Evolutionary conservation across 495 filamentous ascomycete genomes (phyloP).

Genomic region (Haplographium delicatum): DNA sequence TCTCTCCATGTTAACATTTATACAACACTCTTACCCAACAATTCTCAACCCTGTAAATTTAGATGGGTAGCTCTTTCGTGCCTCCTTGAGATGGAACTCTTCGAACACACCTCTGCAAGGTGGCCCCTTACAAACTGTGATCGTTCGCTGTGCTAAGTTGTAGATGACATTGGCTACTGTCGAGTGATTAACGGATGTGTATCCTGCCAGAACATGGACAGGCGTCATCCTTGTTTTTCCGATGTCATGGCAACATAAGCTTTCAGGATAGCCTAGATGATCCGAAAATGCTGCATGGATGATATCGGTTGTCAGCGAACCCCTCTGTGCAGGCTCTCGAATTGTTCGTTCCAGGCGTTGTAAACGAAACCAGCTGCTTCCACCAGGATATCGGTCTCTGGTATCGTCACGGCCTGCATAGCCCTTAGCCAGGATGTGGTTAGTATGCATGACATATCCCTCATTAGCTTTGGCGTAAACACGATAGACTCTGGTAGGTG

Average conservation of each 20-base stretch:
- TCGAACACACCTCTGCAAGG: constrained; percentile 22
- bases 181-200: constrained; percentile 14
- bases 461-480: constrained; percentile 17
- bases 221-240: constrained; percentile 6
- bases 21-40: background rate
- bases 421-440: constrained; percentile 18
- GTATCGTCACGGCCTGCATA: constrained; percentile 7
- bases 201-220: constrained; percentile 1
- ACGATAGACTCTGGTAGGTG: constrained; percentile 9
- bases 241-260: constrained; percentile 20
- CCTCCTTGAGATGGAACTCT: constrained; percentile 18
- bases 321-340: constrained; percentile 1
- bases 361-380: constrained; percentile 22
- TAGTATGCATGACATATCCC: constrained; percentile 19
- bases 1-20: too few species aligned
- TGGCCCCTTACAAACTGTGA: constrained; percentile 25
- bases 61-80: background rate
- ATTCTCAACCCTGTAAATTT: constrained; percentile 1
- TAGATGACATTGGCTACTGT: constrained; percentile 29
- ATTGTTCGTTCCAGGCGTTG: constrained; percentile 14
- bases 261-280: constrained; percentile 26
- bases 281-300: constrained; percentile 25
- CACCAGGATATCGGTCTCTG: constrained; percentile 19
- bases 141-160: constrained; percentile 23
- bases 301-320: constrained; percentile 11